Base-by-base conservation (phyloP, 75 land plant species). In the Chamaecyparis obtusa region DNA sequence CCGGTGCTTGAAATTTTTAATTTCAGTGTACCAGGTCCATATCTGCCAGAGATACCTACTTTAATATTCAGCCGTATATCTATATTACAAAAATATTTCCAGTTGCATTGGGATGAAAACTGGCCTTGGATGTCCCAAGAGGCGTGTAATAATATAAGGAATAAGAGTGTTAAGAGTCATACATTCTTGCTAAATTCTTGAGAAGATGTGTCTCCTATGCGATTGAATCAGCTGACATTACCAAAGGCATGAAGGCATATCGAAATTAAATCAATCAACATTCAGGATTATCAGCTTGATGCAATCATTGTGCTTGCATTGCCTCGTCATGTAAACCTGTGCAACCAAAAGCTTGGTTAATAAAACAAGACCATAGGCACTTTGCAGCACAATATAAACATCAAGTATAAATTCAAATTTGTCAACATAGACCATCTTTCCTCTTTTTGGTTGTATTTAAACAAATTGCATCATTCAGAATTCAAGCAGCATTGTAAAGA, bases 81-180 rank as follows among this genome's bases (percentile, higher is more conserved):
- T 41, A 77, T 77, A 64, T 77, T 76, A 37, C 43, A 77, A 16
- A 77, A 37, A 77, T 13, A 77, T 77, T 39, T 41, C 80, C 80
- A 37, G 44, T 77, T 77, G 44, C 43, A 77, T 37, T 21, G 24
- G 39, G 15, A 77, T 77, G 43, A 77, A 77, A 77, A 77, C 80
- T 77, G 80, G 24, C 19, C 80, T 77, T 17, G 19, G 16, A 39
- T 77, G 16, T 64, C 69, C 69, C 69, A 41, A 39, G 39, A 37
- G 7, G 9, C 7, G 24, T 39, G 7, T 15, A 37, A 39, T 37
- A 37, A 36, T 77, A 39, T 77, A 37, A 6, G 80, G 44, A 77
- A 77, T 77, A 64, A 64, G 69, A 21, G 27, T 21, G 69, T 24
- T 7, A 64, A 64, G 24, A 77, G 17, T 39, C 43, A 19, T 64